phyloP scores from a whole-genome alignment of 2,329 filamentous ascomycete species.

The Trichoderma citrinoviride region DNA sequence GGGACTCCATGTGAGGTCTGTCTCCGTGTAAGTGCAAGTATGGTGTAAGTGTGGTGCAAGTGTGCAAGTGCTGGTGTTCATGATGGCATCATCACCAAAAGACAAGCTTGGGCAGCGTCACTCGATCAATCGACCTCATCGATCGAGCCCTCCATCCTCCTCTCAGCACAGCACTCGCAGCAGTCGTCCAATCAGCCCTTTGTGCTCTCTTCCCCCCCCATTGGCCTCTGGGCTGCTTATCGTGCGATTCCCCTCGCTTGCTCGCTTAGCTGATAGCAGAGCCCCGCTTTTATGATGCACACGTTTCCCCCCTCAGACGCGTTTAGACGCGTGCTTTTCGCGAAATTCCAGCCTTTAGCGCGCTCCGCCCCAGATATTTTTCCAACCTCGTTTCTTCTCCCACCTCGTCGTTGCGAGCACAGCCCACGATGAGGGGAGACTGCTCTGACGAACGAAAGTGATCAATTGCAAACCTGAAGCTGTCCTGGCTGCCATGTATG shows the following conservation, averaged over 20 bases:
- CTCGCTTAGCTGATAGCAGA: slow-evolving; percentile 13
- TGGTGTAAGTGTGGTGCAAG: background rate
- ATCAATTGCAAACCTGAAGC: slow-evolving; percentile 17
- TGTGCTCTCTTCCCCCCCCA: background rate
- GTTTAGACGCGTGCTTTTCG: slow-evolving; percentile 16
- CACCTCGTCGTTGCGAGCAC: background rate
- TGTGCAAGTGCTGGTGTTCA: background rate
- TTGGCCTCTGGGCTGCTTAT: background rate
- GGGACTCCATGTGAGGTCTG: background rate
- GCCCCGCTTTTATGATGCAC: slow-evolving; percentile 17
- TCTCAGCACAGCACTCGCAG: background rate
- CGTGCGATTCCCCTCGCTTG: slow-evolving; percentile 3
- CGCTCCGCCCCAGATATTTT: slow-evolving; percentile 1
- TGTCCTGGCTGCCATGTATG: background rate
- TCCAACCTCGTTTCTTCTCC: background rate
- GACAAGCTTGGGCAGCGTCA: background rate
- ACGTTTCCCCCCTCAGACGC: slow-evolving; percentile 12
- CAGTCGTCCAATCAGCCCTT: background rate
- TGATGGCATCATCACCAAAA: background rate
- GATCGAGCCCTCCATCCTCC: background rate
- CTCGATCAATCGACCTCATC: background rate
- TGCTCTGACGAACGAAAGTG: background rate
- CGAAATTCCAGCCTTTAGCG: slow-evolving; percentile 12
- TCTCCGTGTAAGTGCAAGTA: background rate
- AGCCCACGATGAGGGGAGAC: background rate